phyloP scores from a whole-genome alignment of 2,329 filamentous ascomycete species.

The Saccharata proteae region DNA sequence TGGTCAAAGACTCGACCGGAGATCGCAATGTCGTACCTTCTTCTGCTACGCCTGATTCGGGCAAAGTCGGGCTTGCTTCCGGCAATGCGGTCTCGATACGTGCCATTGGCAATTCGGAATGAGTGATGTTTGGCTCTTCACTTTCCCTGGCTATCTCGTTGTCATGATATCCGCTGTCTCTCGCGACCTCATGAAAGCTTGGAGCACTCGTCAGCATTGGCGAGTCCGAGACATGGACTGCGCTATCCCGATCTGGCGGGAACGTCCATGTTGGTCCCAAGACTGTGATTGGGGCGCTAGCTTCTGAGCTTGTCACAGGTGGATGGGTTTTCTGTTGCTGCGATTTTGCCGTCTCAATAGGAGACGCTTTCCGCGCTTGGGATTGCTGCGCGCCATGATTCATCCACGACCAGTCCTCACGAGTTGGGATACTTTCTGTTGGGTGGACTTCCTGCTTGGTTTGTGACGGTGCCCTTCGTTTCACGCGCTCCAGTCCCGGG shows the following conservation, averaged over 20 bases:
- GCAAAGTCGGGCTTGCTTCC: slow-evolving; percentile 8
- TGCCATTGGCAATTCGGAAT: no score
- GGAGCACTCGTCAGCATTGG: slow-evolving; percentile 21
- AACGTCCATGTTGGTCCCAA: slow-evolving; percentile 25
- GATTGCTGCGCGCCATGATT: no score
- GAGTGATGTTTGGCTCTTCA: no score
- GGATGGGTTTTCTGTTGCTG: no score
- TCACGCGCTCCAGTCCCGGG: slow-evolving; percentile 14
- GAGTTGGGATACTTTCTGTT: no score
- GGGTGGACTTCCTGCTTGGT: slow-evolving; percentile 17
- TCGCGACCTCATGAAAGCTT: slow-evolving; percentile 17
- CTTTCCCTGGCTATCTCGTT: slow-evolving; percentile 11
- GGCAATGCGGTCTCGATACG: no score
- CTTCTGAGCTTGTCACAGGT: no score
- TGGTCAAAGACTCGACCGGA: slow-evolving; percentile 17
- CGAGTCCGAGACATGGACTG: slow-evolving; percentile 33
- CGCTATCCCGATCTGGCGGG: slow-evolving; percentile 31
- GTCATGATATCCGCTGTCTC: slow-evolving; percentile 34
- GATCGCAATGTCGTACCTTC: slow-evolving; percentile 9
- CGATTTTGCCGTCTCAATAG: no score
- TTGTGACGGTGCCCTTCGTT: slow-evolving; percentile 23
- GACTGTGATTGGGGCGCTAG: no score
- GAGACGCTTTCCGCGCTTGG: no score
- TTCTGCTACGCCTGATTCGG: slow-evolving; percentile 6
- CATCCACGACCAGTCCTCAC: no score